phyloP scores from a whole-genome alignment of 192 early-diverging fungal species.

The Entomortierella chlamydospora region DNA sequence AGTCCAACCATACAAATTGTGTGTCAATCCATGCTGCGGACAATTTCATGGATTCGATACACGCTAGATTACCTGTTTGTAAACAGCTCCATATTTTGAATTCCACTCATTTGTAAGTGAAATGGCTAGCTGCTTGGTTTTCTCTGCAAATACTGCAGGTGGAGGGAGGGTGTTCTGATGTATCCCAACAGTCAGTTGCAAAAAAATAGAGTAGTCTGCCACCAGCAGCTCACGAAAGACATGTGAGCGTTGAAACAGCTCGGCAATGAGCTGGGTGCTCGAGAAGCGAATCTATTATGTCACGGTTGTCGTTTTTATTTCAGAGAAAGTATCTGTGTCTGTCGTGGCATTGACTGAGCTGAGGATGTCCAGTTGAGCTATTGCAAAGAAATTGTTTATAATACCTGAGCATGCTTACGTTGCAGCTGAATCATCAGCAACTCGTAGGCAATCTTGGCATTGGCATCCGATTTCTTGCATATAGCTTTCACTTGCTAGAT shows the following conservation, averaged over 20 bases:
- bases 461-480: conserved; percentile 59
- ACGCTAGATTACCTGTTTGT: conserved; percentile 51
- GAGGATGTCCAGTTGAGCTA: no score
- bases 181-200: conserved; percentile 68
- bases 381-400: not conserved
- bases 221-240: conserved; percentile 66
- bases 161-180: conserved; percentile 65
- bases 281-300: conserved; percentile 66
- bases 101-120: conserved; percentile 69
- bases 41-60: no score
- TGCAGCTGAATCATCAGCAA: conserved; percentile 57
- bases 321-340: not conserved
- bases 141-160: conserved; percentile 60
- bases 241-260: conserved; percentile 75
- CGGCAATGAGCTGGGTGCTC: conserved; percentile 65
- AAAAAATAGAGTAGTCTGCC: conserved; percentile 61
- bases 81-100: conserved; percentile 62
- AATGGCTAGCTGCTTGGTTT: conserved; percentile 60
- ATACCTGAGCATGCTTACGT: conserved; percentile 66
- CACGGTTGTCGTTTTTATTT: not conserved
- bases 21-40: no score
- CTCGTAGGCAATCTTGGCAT: conserved; percentile 52
- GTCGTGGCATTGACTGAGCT: no score
- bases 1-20: no score
- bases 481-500: conserved; percentile 57